These are phyloP conservation scores for Acer yangbiense DNA, from an alignment of 345 rosid genomes.

Conservation along the genomic window DNA sequence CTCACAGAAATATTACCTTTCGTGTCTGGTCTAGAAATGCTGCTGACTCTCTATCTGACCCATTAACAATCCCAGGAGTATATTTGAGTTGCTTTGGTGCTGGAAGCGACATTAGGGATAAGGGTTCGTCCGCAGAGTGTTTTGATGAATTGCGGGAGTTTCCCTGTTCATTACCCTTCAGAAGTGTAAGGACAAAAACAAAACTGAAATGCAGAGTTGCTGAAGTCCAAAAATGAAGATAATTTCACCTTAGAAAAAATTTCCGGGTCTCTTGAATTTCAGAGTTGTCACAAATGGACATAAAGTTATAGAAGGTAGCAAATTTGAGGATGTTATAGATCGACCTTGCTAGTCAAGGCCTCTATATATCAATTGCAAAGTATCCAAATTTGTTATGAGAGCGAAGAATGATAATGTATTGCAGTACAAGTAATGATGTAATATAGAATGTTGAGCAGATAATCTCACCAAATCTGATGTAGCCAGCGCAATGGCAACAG, in stretches of 20 bases:
- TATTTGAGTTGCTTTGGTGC: constrained; percentile 76
- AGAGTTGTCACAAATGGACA: background rate
- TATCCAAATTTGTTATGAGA: background rate
- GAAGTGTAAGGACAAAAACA: constrained; percentile 20
- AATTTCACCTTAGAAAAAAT: constrained; percentile 7
- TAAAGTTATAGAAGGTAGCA: constrained; percentile 12
- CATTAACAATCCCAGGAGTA: constrained; percentile 56
- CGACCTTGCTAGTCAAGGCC: background rate
- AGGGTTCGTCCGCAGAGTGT: constrained; percentile 43
- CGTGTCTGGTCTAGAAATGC: constrained; percentile 55
- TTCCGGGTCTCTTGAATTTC: background rate
- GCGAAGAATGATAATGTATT: background rate
- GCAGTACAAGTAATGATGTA: constrained; percentile 1
- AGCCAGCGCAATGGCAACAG: constrained; percentile 57
- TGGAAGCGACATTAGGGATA: constrained; percentile 61
- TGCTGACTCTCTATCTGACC: constrained; percentile 50
- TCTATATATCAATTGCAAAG: background rate
- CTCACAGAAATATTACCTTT: constrained; percentile 43
- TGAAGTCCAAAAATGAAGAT: background rate
- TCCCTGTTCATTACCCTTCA: constrained; percentile 39
- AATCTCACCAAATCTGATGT: constrained; percentile 53
- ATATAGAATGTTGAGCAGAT: constrained; percentile 8
- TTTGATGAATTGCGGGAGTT: constrained; percentile 49
- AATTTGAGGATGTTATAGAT: background rate
- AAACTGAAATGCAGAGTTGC: background rate